Base-by-base conservation (phyloP, 345 rosid species). In the Aurinia saxatilis region DNA sequence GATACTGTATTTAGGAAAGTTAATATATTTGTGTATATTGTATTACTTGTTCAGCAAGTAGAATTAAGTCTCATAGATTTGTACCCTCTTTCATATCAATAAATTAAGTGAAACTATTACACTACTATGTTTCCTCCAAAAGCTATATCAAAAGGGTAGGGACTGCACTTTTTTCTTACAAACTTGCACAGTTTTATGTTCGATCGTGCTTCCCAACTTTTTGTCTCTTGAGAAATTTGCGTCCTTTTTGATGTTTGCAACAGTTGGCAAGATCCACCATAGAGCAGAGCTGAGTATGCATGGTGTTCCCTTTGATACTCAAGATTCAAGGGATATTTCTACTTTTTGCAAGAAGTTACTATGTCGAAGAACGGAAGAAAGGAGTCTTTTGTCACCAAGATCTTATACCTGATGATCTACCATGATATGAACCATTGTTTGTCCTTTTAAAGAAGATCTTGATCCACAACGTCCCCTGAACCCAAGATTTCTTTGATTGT, bases 361-460 rank as follows among this genome's bases (percentile, higher is more conserved):
- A 17, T 84, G 81, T 55, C 80, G 78, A 60, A 73, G 72, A 57
- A 74, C 52, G 41, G 73, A 65, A 34, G 76, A 80, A 57, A 73
- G 70, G 78, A 75, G 57, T 59, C 77, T 75, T 55, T 21, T 77
- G 55, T 44, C 97, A 87, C 66, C 67, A 41, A 44, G 39, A 66
- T 62, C 79, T 82, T 29, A 54, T 85, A 49, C 76, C 86, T 7
- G 48, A 58, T 35, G 87, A 83, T 58, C 59, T 85, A 72, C 80
- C 76, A 49, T 85, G 95, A 89, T 82, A 87, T 13, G 89, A 87
- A 63, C 72, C 85, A n/a, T 64, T 75, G 58, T 84, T 85, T 71
- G 60, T 56, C 46, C 73, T 90, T 61, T 79, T 83, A 11, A 88
- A 84, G 52, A 83, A 76, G 61, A 62, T 90, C 30, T n/a, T n/a